These are phyloP conservation scores for Ophiocordyceps australis DNA, from an alignment of 2,329 filamentous ascomycete species.

Conservation along the genomic window DNA sequence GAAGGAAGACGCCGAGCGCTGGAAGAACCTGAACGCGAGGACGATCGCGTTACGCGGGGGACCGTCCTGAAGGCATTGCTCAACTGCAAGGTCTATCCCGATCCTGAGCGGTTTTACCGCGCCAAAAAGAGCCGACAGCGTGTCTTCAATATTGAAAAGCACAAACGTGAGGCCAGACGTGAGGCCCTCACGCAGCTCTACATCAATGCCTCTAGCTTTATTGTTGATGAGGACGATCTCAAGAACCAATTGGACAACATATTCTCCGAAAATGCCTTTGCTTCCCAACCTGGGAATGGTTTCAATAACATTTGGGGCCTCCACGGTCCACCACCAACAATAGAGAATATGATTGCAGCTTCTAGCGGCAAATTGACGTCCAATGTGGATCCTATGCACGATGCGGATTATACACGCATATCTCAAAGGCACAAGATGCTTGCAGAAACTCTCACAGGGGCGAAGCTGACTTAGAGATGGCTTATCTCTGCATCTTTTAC, in stretches of 20 bases:
- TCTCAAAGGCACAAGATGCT: conserved; percentile 37
- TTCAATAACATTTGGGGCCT: conserved; percentile 37
- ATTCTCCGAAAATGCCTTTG: conserved; percentile 53
- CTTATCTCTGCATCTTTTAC: too few relatives aligned
- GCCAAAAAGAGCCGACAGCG: conserved; percentile 26
- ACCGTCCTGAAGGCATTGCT: conserved; percentile 36
- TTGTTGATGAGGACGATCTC: conserved; percentile 64
- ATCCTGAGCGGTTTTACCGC: conserved; percentile 42
- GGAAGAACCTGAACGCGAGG: conserved; percentile 48
- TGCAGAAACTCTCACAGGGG: conserved; percentile 40
- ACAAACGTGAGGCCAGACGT: conserved; percentile 39
- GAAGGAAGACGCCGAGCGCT: conserved; percentile 27
- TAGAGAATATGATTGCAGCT: conserved; percentile 23
- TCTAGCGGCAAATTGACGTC: conserved; percentile 14
- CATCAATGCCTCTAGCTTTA: conserved; percentile 74
- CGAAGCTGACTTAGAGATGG: too few relatives aligned
- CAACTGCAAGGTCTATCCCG: conserved; percentile 32
- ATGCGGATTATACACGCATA: too few relatives aligned
- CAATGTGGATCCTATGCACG: too few relatives aligned
- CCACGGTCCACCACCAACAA: conserved; percentile 23
- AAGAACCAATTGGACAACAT: conserved; percentile 52
- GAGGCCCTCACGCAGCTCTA: conserved; percentile 76
- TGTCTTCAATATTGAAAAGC: conserved; percentile 19
- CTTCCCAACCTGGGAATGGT: too few relatives aligned
- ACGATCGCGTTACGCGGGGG: conserved; percentile 58